Evolutionary conservation across 257 asterid species (phyloP).

Genomic region (Fraxinus cuspidata): DNA sequence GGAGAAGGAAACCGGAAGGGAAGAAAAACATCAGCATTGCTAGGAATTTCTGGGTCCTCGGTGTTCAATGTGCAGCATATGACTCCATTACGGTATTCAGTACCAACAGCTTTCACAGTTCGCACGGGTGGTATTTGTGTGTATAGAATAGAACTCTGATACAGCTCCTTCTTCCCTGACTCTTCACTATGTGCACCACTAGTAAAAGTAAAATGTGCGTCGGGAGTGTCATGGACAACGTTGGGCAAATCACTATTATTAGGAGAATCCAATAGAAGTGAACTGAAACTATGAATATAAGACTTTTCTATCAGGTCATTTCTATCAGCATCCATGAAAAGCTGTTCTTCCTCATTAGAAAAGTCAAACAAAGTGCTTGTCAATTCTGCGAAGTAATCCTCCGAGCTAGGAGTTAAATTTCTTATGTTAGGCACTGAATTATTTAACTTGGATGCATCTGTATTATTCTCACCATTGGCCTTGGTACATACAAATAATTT

Average conservation of each 20-base stretch:
- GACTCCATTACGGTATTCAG: slow-evolving; percentile 65
- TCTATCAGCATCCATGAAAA: slow-evolving; percentile 38
- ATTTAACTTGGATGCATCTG: slow-evolving; percentile 28
- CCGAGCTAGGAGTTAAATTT: slow-evolving; percentile 39
- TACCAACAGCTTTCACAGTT: slow-evolving; percentile 40
- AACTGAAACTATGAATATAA: slow-evolving; percentile 53
- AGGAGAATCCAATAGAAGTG: slow-evolving; percentile 63
- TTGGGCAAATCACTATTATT: slow-evolving; percentile 30
- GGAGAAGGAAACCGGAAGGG: slow-evolving; percentile 60
- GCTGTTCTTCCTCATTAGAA: slow-evolving; percentile 46
- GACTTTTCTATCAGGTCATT: slow-evolving; percentile 44
- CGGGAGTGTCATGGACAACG: slow-evolving; percentile 30
- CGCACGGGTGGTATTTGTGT: slow-evolving; percentile 37
- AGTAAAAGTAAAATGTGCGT: slow-evolving; percentile 29
- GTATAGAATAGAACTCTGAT: slow-evolving; percentile 29
- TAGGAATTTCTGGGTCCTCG: slow-evolving; percentile 74
- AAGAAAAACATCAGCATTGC: slow-evolving; percentile 84
- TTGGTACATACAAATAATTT: slow-evolving; percentile 27
- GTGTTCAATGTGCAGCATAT: slow-evolving; percentile 71
- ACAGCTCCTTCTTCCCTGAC: slow-evolving; percentile 22
- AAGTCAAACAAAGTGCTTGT: slow-evolving; percentile 47
- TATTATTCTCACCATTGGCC: slow-evolving; percentile 18
- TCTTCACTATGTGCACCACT: slow-evolving; percentile 22
- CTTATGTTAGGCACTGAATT: slow-evolving; percentile 22
- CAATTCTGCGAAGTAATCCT: slow-evolving; percentile 40